Base-by-base conservation (phyloP, 768 basidiomycete species). In the Floccularia luteovirens region DNA sequence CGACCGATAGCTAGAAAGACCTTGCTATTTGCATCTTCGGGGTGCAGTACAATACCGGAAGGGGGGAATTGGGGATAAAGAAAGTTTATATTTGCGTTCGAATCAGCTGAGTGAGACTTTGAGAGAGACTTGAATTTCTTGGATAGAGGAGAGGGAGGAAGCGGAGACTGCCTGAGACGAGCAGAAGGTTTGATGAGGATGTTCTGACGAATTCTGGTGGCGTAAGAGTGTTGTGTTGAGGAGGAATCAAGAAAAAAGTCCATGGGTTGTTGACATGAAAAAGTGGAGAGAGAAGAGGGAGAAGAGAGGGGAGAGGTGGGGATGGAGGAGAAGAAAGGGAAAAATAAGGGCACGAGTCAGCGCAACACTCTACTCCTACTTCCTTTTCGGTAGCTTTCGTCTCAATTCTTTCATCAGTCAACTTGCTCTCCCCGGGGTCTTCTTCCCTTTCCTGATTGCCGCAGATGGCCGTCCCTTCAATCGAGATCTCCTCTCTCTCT, bases 1-100 rank as follows among this genome's bases (percentile, higher is more conserved):
- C 82, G 75, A 21, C 73, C 82, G 49, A 88, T 75, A 31, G 84
- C 82, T 42, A 79, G 69, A 48, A 86, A 80, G 42, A 85, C 79
- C 56, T 81, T 86, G 56, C 69, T 81, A 42, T 56, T 65, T 8
- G 79, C 79, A 59, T 88, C 85, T 47, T 87, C 85, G 3, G 77
- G 74, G 48, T 88, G 85, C 14, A 88, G 69, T 41, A 81, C 67
- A 57, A 85, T 66, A 49, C 77, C 59, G 2, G 72, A 69, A 0
- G 82, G 74, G 2, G 84, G 82, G 49, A 83, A 85, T 10, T 57
- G 42, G 20, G 72, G 66, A 13, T 56, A 44, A 30, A 51, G 41
- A 43, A 49, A 34, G 21, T 8, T 8, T n/a, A n/a, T 34, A 34
- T 30, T 30, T 34, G 21, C 20, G 16, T 7, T 34, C 36, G 43